Percentiles rank a stretch among this genome's conserved stretches.
These are phyloP conservation scores for Flaveria trinervia DNA, from an alignment of 129 eudicot species.

Conservation along the genomic window DNA sequence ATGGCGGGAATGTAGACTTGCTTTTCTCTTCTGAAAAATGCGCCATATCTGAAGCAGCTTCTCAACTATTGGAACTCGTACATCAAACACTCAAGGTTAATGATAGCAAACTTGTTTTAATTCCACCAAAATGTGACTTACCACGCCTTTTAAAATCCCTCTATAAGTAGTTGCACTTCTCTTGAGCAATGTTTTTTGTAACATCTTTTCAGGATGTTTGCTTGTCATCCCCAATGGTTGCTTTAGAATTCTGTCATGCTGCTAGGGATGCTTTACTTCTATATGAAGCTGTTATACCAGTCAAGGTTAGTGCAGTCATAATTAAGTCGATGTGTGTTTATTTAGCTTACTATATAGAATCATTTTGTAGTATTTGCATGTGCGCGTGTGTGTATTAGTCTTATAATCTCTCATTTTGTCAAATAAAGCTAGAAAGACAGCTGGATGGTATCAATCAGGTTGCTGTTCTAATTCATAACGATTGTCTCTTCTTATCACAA, in stretches of 20 bases:
- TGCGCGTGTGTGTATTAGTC: background rate
- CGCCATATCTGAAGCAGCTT: constrained; percentile 80
- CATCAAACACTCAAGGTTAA: constrained; percentile 88
- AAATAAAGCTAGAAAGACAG: constrained; percentile 89
- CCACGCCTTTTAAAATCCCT: background rate
- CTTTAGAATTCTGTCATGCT: constrained; percentile 83
- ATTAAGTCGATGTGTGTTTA: background rate
- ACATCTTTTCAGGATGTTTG: constrained; percentile 76
- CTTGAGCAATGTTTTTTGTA: constrained; percentile 2
- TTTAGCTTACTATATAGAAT: background rate
- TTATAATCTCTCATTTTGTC: constrained; percentile 37
- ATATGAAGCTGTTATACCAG: constrained; percentile 89
- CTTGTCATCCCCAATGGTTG: constrained; percentile 80
- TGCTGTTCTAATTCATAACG: constrained; percentile 96
- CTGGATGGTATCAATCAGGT: constrained; percentile 93
- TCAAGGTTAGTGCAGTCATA: constrained; percentile 63
- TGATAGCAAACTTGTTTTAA: background rate
- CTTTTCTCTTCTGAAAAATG: constrained; percentile 87
- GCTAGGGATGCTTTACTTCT: constrained; percentile 86
- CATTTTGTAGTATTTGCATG: background rate
- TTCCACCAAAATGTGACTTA: background rate
- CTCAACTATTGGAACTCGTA: constrained; percentile 71
- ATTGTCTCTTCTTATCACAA: constrained; percentile 80
- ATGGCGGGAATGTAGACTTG: constrained; percentile 51
- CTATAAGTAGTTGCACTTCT: background rate